phyloP scores from a whole-genome alignment of 306 rosid species.

The Pachyrhizus erosus region DNA sequence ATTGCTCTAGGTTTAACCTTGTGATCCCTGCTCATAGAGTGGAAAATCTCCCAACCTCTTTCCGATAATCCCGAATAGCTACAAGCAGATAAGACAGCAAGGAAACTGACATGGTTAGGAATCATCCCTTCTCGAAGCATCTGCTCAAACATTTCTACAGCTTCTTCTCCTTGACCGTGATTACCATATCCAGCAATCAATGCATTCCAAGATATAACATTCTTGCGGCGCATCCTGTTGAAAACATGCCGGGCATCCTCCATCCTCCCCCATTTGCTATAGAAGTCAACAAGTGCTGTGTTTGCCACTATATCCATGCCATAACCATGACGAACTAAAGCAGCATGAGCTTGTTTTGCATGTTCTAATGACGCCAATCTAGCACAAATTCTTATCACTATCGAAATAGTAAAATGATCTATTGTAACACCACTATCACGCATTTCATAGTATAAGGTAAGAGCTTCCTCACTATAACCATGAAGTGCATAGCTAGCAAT shows the following conservation, averaged over 20 bases:
- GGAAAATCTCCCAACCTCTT: slow-evolving; percentile 78
- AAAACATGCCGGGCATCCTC: slow-evolving; percentile 83
- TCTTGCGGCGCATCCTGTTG: slow-evolving; percentile 72
- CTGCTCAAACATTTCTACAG: slow-evolving; percentile 74
- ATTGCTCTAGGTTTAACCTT: slow-evolving; percentile 90
- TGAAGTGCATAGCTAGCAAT: slow-evolving; percentile 88
- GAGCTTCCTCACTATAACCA: slow-evolving; percentile 87
- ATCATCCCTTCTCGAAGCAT: slow-evolving; percentile 69
- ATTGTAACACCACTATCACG: slow-evolving; percentile 62
- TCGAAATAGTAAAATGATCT: slow-evolving; percentile 89
- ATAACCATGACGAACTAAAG: slow-evolving; percentile 77
- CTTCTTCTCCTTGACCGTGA: slow-evolving; percentile 82
- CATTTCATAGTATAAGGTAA: slow-evolving; percentile 72
- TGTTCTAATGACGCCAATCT: slow-evolving; percentile 82
- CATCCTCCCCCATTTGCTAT: slow-evolving; percentile 93
- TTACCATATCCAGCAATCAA: slow-evolving; percentile 86
- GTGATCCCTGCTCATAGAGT: slow-evolving; percentile 72
- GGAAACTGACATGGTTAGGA: slow-evolving; percentile 91
- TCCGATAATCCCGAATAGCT: slow-evolving; percentile 79
- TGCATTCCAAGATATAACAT: slow-evolving; percentile 86
- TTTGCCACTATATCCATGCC: slow-evolving; percentile 80
- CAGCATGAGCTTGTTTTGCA: slow-evolving; percentile 91
- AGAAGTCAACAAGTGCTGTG: slow-evolving; percentile 84
- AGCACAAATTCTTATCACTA: slow-evolving; percentile 73
- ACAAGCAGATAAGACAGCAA: slow-evolving; percentile 85